Base-by-base conservation (phyloP, 305 asterid genomes). In the Fraxinus floribunda region DNA sequence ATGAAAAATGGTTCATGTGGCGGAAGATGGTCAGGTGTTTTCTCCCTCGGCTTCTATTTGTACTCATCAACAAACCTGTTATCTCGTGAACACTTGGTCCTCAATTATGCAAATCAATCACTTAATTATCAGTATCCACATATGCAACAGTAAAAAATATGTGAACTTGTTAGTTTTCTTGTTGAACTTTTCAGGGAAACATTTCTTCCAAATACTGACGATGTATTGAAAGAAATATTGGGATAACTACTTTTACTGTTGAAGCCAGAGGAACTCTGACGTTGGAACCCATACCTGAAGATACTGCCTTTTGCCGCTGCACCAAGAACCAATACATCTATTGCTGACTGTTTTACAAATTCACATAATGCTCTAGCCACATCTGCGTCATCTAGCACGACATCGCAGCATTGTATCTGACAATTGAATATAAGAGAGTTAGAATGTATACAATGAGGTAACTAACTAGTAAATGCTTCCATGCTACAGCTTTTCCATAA, bases 321-420 rank as follows among this genome's bases (percentile, higher is more conserved):
- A 66, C 99, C 99, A 79, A 95, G 92, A 83, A 93, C 93, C 88
- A 94, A 44, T 60, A 94, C 81, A 62, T 95, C 97, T 11, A 94
- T 86, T 18, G 93, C 91, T 30, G 94, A 86, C 73, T 91, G 95
- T 83, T 89, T 90, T 38, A 86, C 91, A 77, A 89, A 95, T 70
- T 95, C 98, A 36, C 84, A 75, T 39, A 95, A 77, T 77, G 96
- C 96, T 89, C 82, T 94, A 13, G 90, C 82, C 35, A 92, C 89
- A 77, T 95, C 99, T 9, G 84, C 71, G 29, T 95, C 97, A 55
- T 94, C 98, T 79, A 95, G 77, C 87, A 91, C 92, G 36, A 94
- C 90, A 79, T 95, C 98, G 36, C 86, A 86, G 88, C 97, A 91
- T 62, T 84, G 94, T 86, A 93, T 87, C 99, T 95, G 89, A 55